A percentile compares a stretch with the other conserved stretches of the same genome.
Evolutionary conservation across 1,284 basidiomycete genomes (phyloP).

Genomic region (Athelia psychrophila): DNA sequence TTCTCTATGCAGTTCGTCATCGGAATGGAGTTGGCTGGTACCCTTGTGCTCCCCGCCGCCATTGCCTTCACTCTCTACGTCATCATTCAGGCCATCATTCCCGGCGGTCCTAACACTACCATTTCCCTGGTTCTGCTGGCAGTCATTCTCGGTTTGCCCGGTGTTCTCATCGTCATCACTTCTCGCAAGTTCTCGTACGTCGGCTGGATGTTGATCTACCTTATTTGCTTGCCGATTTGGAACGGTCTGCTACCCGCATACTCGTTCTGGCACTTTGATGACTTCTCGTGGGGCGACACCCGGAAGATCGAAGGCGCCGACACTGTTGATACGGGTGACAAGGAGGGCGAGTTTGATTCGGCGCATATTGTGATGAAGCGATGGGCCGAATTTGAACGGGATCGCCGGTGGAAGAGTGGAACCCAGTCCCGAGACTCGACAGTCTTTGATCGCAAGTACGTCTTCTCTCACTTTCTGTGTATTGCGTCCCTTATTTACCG

Average conservation of each 20-base stretch:
- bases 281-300: slow-evolving; percentile 99
- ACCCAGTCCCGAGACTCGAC: slow-evolving; percentile 81
- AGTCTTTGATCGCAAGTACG: slow-evolving; percentile 69
- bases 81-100: slow-evolving; percentile 83
- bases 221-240: slow-evolving; percentile 92
- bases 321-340: slow-evolving; percentile 77
- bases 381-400: slow-evolving; percentile 98
- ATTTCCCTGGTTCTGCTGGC: slow-evolving; percentile 95
- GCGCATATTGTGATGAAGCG: slow-evolving; percentile 98
- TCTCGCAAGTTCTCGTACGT: slow-evolving; percentile 93
- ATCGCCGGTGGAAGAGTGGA: slow-evolving; percentile 90
- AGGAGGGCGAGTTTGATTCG: slow-evolving; percentile 96
- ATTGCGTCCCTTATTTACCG: no score
- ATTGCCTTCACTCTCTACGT: slow-evolving; percentile 96
- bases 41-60: slow-evolving; percentile 94
- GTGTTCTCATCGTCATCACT: slow-evolving; percentile 91
- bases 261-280: slow-evolving; percentile 99
- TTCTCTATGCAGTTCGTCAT: slow-evolving; percentile 98
- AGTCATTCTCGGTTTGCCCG: slow-evolving; percentile 94
- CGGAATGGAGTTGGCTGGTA: slow-evolving; percentile 97
- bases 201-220: slow-evolving; percentile 96
- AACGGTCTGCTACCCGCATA: slow-evolving; percentile 94
- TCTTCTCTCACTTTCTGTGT: slow-evolving; percentile 13
- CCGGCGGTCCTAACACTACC: slow-evolving; percentile 75
- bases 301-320: slow-evolving; percentile 81